A percentile compares a stretch with the other conserved stretches of the same genome.
phyloP scores from a whole-genome alignment of 176 grass and related monocot species.

The Sorghum bicolor region Sorghum_bicolor_NCBIv3 NC_012870.2:72518501-72519000 shows the following conservation, averaged over 20 bases:
- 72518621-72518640: slow-evolving; percentile 32
- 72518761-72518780: slow-evolving; percentile 3
- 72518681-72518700: neutral
- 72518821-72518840: slow-evolving; percentile 27
- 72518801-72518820: slow-evolving; percentile 8
- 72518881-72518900: neutral
- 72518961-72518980: neutral
- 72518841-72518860: neutral
- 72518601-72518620: slow-evolving; percentile 24
- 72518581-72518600: slow-evolving; percentile 28
- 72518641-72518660: slow-evolving; percentile 23
- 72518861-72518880: neutral
- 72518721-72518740: neutral
- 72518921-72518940: neutral
- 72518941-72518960: slow-evolving; percentile 6
- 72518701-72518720: slow-evolving; percentile 23
- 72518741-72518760: neutral
- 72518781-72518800: neutral
- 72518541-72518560: neutral
- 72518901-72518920: slow-evolving; percentile 15
- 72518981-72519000: neutral
- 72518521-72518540: neutral
- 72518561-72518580: slow-evolving; percentile 1
- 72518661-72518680: slow-evolving; percentile 19
- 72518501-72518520: neutral